These are phyloP conservation scores for Eremothecium coryli DNA, from an alignment of 1,139 yeast species.

Conservation along the genomic window DNA sequence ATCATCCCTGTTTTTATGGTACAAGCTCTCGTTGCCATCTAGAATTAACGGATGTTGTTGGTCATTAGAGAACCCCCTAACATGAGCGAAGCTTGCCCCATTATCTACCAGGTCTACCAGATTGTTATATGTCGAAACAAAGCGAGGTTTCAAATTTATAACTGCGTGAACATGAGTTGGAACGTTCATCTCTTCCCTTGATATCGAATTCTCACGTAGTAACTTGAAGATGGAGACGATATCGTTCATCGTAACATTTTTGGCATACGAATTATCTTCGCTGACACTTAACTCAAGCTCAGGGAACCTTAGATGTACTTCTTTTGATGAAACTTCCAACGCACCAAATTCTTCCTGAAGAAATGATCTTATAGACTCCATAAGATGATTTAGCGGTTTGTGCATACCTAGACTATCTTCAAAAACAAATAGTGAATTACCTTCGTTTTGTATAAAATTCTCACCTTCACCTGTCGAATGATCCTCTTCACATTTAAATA, in stretches of 20 bases:
- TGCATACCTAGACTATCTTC: slow-evolving; percentile 17
- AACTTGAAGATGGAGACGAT: slow-evolving; percentile 26
- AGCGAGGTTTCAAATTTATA: slow-evolving; percentile 22
- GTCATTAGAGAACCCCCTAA: slow-evolving; percentile 28
- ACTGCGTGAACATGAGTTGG: slow-evolving; percentile 18
- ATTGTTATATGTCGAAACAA: slow-evolving; percentile 29
- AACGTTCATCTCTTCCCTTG: slow-evolving; percentile 16
- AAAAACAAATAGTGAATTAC: slow-evolving; percentile 16
- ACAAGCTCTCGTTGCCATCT: slow-evolving; percentile 17
- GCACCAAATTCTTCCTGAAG: slow-evolving; percentile 21
- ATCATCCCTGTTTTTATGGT: neutral
- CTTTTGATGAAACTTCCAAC: slow-evolving; percentile 23
- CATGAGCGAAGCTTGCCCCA: slow-evolving; percentile 25
- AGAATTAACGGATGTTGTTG: slow-evolving; percentile 26
- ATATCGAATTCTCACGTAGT: slow-evolving; percentile 22
- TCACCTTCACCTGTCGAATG: slow-evolving; percentile 5
- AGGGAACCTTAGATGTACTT: slow-evolving; percentile 21
- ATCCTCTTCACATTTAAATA: slow-evolving; percentile 19
- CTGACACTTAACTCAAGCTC: slow-evolving; percentile 24
- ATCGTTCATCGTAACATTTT: slow-evolving; percentile 27
- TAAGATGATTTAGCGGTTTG: slow-evolving; percentile 19
- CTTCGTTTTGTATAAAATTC: slow-evolving; percentile 7
- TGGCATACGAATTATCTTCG: slow-evolving; percentile 30
- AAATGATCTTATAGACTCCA: slow-evolving; percentile 21
- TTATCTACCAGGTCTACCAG: slow-evolving; percentile 30